Evolutionary conservation across 108 stramenopile genomes (phyloP).

Genomic region (Nitzschia sp.): DNA sequence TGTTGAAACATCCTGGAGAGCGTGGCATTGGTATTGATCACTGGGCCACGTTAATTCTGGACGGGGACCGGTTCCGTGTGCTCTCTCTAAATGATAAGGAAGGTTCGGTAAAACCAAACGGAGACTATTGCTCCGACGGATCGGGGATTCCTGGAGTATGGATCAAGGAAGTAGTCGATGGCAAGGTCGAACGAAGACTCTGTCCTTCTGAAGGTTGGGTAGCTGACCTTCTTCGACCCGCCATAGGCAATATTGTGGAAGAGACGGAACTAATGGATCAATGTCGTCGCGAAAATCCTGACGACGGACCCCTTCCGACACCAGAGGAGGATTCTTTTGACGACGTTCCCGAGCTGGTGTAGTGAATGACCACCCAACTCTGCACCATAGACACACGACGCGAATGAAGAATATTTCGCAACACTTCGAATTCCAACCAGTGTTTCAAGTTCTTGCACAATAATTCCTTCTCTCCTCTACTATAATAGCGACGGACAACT

Average conservation of each 20-base stretch:
- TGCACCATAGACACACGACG: too few species aligned
- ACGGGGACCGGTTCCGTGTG: slow-evolving; percentile 28
- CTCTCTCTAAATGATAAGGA: slow-evolving; percentile 13
- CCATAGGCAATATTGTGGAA: not conserved
- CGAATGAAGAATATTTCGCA: too few species aligned
- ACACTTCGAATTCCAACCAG: too few species aligned
- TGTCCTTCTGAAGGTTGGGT: slow-evolving; percentile 6
- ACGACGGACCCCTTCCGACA: too few species aligned
- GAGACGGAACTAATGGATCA: not conserved
- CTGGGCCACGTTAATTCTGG: slow-evolving; percentile 67
- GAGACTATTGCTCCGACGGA: not conserved
- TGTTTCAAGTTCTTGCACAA: too few species aligned
- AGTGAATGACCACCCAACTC: too few species aligned
- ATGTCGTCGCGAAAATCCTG: slow-evolving; percentile 18
- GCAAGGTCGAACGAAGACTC: not conserved
- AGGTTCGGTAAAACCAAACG: slow-evolving; percentile 18
- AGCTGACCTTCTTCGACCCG: not conserved
- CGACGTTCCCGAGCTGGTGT: too few species aligned
- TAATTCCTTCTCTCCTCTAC: too few species aligned
- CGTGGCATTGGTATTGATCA: slow-evolving; percentile 83
- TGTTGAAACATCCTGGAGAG: slow-evolving; percentile 38
- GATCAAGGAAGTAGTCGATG: slow-evolving; percentile 20
- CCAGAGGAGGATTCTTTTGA: too few species aligned
- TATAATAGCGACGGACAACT: too few species aligned
- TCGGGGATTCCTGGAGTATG: slow-evolving; percentile 19